Conservation (phyloP, 2,329 filamentous ascomycete genomes). For the Alternaria ethzedia region DNA sequence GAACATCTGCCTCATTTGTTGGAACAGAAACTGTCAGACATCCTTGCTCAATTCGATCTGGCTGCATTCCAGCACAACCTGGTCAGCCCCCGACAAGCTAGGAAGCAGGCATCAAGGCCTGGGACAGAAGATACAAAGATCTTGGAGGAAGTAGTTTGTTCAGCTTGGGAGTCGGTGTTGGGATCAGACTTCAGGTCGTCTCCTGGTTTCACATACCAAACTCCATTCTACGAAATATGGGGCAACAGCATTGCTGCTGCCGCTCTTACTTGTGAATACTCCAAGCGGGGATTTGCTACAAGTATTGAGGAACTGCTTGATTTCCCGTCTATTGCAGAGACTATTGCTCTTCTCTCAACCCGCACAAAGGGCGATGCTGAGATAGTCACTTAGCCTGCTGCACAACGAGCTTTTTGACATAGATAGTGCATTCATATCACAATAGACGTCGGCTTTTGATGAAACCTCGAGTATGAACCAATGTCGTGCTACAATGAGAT, state of each 20-base stretch:
- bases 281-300: not conserved
- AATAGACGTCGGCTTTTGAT: not conserved
- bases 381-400: not conserved
- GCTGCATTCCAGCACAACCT: not conserved
- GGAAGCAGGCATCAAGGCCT: not conserved
- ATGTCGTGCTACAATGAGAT: not conserved
- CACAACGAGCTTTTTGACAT: not conserved
- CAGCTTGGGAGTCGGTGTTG: constrained; percentile 3
- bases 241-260: not conserved
- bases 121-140: not conserved
- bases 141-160: not conserved
- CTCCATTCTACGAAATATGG: constrained; percentile 6
- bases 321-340: not conserved
- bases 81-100: not conserved
- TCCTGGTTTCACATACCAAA: not conserved
- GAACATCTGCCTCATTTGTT: not conserved
- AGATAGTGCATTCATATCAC: not conserved
- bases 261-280: constrained; percentile 1
- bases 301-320: not conserved
- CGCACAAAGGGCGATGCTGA: not conserved
- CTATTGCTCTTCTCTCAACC: not conserved
- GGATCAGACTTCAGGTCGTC: constrained; percentile 2
- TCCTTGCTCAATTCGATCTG: not conserved
- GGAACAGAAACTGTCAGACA: not conserved
- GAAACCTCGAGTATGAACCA: not conserved